Base-by-base conservation (phyloP, 192 early-diverging fungal genomes). In the Umbelopsis sp. region DNA sequence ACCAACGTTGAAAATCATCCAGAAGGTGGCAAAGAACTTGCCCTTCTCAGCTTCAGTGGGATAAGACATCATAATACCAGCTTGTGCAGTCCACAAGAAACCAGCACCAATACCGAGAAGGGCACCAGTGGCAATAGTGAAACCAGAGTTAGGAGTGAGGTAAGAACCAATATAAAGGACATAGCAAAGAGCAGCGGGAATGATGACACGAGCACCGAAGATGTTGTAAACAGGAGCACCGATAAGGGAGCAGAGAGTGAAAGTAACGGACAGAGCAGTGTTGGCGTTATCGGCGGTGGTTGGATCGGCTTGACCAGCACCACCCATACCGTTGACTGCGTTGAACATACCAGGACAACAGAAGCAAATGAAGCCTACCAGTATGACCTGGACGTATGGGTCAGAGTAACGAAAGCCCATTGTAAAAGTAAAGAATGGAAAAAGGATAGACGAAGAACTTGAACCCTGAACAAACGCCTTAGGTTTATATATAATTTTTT, bases 1-100 rank as follows among this genome's bases (percentile, higher is more conserved):
- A 66, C 95, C 95, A 75, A 90, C 78, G 73, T 83, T 84, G 84
- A 95, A 96, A 51, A 95, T 92, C 68, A 88, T 83, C 95, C 95
- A 96, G 86, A 96, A 96, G 25, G 90, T 81, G 17, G 91, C 90
- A 52, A 96, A 93, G 75, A 85, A 94, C 56, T 83, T 88, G 32
- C 92, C 94, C 81, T 94, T 94, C 54, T 92, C 85, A n/a, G 88
- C 74, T 75, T 95, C 94, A 8, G 81, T 81, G 12, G 95, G 93
- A 79, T 96, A 94, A 68, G 94, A 90, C 75, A 92, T 84, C 89
- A 93, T 92, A 74, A 96, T 92, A 80, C 91, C 86, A 43, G 73
- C 73, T 69, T 75, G 73, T 32, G 73, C 72, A 26, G 74, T 73
- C 86, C 88, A 89, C 52, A 93, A 77, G 73, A 96, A 87, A 68